Base-by-base conservation (phyloP, 192 early-diverging fungal species). In the Podila epigama region DNA sequence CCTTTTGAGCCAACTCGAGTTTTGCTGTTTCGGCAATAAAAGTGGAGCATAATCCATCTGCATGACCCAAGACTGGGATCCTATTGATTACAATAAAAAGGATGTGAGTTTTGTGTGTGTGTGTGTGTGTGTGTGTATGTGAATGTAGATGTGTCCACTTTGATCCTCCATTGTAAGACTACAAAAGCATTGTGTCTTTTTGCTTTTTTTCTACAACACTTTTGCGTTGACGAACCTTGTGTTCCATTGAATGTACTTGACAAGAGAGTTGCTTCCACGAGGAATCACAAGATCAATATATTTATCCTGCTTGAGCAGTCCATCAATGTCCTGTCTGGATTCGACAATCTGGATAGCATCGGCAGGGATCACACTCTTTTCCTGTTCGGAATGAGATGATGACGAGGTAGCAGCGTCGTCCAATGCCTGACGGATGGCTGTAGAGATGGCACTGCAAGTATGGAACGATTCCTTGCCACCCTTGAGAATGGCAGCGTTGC, bases 41-140 rank as follows among this genome's bases (percentile, higher is more conserved):
- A 6, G 93, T 88, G 8, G 95, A 91, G 85, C 98, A 99, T 48
- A 99, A 79, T 25, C 98, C 98, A 82, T 99, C 98, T 33, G 98
- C 98, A 70, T 99, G 98, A 48, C 98, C 98, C 31, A 99, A 86
- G n/a, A 99, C 98, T 29, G 98, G 98, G 64, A 99, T 99, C 55
- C 97, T 93, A 75, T 16, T 51, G 9, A 40, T 32, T 58, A 22
- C 16, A 63, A 61, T 18, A 29, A 6, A 41, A 27, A 63, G 39
- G n/a, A 55, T 50, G 22, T n/a, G n/a, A 25, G 36, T 6, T 41
- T 40, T 4, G 3, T 37, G 18, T 16, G 39, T 22, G 4, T 11
- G 29, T 5, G 7, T 22, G 22, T 12, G 31, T 12, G 20, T 53
- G 20, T 31, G 29, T 3, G 18, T 7, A 32, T 29, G 6, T 32